Percentiles rank a stretch among this genome's conserved stretches.
Evolutionary conservation across 2,329 filamentous ascomycete species (phyloP).

Genomic region (Lojkania enalia): DNA sequence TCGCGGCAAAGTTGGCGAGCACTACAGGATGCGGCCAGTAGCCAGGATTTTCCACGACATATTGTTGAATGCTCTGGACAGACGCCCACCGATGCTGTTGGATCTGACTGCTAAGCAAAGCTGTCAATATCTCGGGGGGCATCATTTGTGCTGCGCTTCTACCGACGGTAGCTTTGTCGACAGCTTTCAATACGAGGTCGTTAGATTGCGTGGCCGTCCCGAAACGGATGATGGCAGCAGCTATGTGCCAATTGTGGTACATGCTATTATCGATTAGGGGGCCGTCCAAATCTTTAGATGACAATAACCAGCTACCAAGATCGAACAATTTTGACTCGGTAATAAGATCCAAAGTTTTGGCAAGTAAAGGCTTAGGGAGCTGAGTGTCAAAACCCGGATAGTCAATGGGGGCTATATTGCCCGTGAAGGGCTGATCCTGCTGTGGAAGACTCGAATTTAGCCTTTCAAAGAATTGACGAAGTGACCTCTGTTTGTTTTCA

Average conservation of each 20-base stretch:
- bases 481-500: slow-evolving; percentile 47
- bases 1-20: slow-evolving; percentile 34
- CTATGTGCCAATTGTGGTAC: slow-evolving; percentile 54
- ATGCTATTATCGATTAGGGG: slow-evolving; percentile 53
- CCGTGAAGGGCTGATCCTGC: slow-evolving; percentile 31
- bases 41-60: slow-evolving; percentile 26
- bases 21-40: slow-evolving; percentile 34
- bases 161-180: slow-evolving; percentile 26
- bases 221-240: slow-evolving; percentile 59
- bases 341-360: slow-evolving; percentile 55
- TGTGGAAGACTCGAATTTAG: slow-evolving; percentile 24
- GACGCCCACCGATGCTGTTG: slow-evolving; percentile 46
- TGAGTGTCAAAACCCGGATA: slow-evolving; percentile 51
- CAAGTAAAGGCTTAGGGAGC: slow-evolving; percentile 54
- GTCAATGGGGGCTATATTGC: slow-evolving; percentile 40
- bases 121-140: slow-evolving; percentile 40
- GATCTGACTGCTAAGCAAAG: slow-evolving; percentile 50
- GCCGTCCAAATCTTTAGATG: slow-evolving; percentile 57
- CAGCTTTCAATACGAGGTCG: slow-evolving; percentile 36
- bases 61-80: slow-evolving; percentile 44
- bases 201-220: slow-evolving; percentile 55
- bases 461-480: slow-evolving; percentile 47
- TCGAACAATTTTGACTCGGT: slow-evolving; percentile 52
- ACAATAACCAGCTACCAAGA: slow-evolving; percentile 58
- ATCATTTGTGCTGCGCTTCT: slow-evolving; percentile 25